Evolutionary conservation across 495 filamentous ascomycete species (phyloP), one percentile per base, ranked within the genome.

Genomic region (Aspergillus panamensis): DNA sequence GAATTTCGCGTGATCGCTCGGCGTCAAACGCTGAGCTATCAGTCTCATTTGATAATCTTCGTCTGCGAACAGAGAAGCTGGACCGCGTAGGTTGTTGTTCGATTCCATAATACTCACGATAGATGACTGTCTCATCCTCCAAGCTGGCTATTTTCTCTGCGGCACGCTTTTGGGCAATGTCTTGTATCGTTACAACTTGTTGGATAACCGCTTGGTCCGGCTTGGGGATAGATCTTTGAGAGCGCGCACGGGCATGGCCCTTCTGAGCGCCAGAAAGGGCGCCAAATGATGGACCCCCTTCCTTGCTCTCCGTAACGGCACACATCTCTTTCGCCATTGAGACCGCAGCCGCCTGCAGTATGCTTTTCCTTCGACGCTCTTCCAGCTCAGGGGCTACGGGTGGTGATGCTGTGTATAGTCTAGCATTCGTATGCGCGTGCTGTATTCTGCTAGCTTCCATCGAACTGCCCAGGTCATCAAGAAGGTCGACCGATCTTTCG

Each of bases 261-360:
- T 59, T 67, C 31, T 73, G 73, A 6, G 79, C 78, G 6, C 73
- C 77, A 45, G 39, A 62, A 52, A 63, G 4, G 42, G 42, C 62
- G 59, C 60, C 55, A 53, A 62, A 65, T 21, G 58, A 40, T 25
- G 45, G 49, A 8, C 55, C 51, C 33, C 52, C 67, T 59, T 57
- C 77, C 66, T 47, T 84, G 39, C 80, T 72, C 39, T 81, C 70
- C 82, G 84, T 65, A 48, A 82, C 67, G 13, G 72, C 81, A 69
- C 91, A 95, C 87, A 96, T 91, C 57, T 87, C 80, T 69, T 84
- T 90, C 21, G 92, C 90, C 90, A 96, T 96, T 4, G 86, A 88
- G 1, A 96, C 71, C 4, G 92, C 88, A 16, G 91, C 91, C 17
- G 91, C 90, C 57, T 84, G 88, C 0, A 96, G 72, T 6, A 85